Evolutionary conservation across 495 filamentous ascomycete species (phyloP).

Genomic region (Hyaloscypha finlandica): DNA sequence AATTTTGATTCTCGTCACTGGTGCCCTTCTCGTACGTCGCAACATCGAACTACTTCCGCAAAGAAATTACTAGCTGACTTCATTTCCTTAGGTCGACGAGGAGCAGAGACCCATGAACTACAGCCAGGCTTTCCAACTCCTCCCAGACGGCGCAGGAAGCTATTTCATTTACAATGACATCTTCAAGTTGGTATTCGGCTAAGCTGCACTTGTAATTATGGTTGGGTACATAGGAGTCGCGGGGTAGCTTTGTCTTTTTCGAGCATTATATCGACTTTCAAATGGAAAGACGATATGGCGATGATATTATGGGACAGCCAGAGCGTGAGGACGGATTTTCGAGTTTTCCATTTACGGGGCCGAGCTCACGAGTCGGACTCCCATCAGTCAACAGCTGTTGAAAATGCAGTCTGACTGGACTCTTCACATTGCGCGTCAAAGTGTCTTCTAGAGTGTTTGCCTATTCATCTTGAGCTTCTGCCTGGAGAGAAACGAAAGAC

Average conservation of each 20-base stretch:
- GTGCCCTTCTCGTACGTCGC: constrained; percentile 70
- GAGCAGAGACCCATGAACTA: constrained; percentile 80
- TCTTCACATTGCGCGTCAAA: not conserved
- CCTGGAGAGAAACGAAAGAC: too few relatives aligned
- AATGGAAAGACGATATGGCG: constrained; percentile 17
- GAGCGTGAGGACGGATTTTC: not conserved
- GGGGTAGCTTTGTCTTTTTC: constrained; percentile 24
- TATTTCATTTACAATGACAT: constrained; percentile 92
- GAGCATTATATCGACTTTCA: constrained; percentile 29
- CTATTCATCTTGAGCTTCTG: not conserved
- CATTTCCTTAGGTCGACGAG: constrained; percentile 68
- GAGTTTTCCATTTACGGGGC: constrained; percentile 4
- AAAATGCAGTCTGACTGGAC: constrained; percentile 8
- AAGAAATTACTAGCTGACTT: not conserved
- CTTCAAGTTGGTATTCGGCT: constrained; percentile 78
- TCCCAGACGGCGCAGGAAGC: constrained; percentile 63
- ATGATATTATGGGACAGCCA: constrained; percentile 2
- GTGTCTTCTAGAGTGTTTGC: not conserved
- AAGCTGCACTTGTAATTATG: constrained; percentile 7
- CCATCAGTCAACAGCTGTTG: not conserved
- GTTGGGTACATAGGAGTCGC: constrained; percentile 24
- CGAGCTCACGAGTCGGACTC: constrained; percentile 1
- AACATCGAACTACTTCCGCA: not conserved
- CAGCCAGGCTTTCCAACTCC: constrained; percentile 81
- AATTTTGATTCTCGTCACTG: constrained; percentile 84